Evolutionary conservation across 1,284 basidiomycete genomes (phyloP).

Genomic region (Trichosporon sp.): DNA sequence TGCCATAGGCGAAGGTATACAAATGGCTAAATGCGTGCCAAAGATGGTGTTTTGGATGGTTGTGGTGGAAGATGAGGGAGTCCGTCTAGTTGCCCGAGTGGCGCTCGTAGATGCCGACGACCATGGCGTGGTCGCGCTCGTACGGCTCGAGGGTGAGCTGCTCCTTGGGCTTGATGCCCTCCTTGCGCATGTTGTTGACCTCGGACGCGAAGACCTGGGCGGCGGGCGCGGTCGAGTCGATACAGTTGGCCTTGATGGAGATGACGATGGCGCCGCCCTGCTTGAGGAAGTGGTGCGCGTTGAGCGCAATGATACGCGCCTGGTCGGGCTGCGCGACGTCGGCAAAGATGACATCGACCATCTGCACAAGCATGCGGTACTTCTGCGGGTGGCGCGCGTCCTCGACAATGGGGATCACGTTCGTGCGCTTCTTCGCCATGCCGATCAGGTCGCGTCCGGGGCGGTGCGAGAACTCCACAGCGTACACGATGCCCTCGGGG

Average conservation of each 20-base stretch:
- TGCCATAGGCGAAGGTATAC: slow-evolving; percentile 7
- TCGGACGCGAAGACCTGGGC: slow-evolving; percentile 87
- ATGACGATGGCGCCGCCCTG: slow-evolving; percentile 89
- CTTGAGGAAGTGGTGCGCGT: slow-evolving; percentile 95
- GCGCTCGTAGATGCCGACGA: slow-evolving; percentile 48
- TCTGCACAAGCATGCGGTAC: slow-evolving; percentile 89
- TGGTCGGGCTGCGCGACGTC: slow-evolving; percentile 99
- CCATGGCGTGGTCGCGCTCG: slow-evolving; percentile 53
- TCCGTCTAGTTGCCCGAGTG: slow-evolving; percentile 20
- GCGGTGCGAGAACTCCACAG: slow-evolving; percentile 95
- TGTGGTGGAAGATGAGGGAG: not conserved
- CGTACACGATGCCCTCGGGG: slow-evolving; percentile 94
- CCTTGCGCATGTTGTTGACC: slow-evolving; percentile 75
- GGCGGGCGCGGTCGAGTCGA: slow-evolving; percentile 89
- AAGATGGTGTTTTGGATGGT: too few species aligned
- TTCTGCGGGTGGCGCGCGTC: slow-evolving; percentile 92
- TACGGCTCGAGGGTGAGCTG: slow-evolving; percentile 58
- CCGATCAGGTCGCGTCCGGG: slow-evolving; percentile 96
- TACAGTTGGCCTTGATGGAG: slow-evolving; percentile 99
- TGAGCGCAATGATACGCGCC: slow-evolving; percentile 88
- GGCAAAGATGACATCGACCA: slow-evolving; percentile 94
- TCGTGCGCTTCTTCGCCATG: slow-evolving; percentile 99
- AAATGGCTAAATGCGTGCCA: not conserved
- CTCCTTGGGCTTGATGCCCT: slow-evolving; percentile 77
- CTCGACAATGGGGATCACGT: slow-evolving; percentile 97